phyloP scores from a whole-genome alignment of 2,329 filamentous ascomycete genomes.

The Achaetomium macrosporum region DNA sequence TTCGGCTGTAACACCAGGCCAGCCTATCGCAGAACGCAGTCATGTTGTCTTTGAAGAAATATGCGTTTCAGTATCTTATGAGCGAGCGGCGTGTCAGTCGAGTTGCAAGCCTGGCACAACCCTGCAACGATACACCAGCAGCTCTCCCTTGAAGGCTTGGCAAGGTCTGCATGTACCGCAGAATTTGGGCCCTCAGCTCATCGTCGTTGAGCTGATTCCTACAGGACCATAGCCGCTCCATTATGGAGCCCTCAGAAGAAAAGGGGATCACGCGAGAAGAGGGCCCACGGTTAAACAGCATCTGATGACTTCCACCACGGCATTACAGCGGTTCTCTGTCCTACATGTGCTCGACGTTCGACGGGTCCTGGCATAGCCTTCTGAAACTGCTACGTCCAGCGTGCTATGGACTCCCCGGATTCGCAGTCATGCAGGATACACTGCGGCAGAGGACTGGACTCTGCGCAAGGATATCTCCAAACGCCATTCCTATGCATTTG shows the following conservation, averaged over 20 bases:
- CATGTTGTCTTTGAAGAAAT: constrained; percentile 17
- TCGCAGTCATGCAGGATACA: background rate
- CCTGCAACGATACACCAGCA: constrained; percentile 9
- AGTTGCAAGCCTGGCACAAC: constrained; percentile 8
- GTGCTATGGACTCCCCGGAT: too few relatives aligned
- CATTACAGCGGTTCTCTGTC: background rate
- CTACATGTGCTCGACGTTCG: background rate
- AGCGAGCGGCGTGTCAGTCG: constrained; percentile 12
- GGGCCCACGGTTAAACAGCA: background rate
- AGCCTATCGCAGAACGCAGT: constrained; percentile 4
- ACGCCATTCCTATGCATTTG: too few relatives aligned
- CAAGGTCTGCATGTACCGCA: background rate
- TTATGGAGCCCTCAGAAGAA: background rate
- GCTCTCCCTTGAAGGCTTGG: constrained; percentile 3
- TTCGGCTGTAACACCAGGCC: background rate
- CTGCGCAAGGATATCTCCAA: too few relatives aligned
- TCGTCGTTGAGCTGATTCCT: background rate
- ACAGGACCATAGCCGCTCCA: background rate
- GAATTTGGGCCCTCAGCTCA: background rate
- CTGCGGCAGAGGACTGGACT: too few relatives aligned
- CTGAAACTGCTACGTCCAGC: too few relatives aligned
- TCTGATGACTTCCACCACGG: background rate
- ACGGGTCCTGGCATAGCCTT: background rate
- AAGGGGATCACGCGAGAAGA: constrained; percentile 3
- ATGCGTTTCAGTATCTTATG: constrained; percentile 1